phyloP scores from a whole-genome alignment of 352 stramenopile species.

The Pythium inflatum region DNA sequence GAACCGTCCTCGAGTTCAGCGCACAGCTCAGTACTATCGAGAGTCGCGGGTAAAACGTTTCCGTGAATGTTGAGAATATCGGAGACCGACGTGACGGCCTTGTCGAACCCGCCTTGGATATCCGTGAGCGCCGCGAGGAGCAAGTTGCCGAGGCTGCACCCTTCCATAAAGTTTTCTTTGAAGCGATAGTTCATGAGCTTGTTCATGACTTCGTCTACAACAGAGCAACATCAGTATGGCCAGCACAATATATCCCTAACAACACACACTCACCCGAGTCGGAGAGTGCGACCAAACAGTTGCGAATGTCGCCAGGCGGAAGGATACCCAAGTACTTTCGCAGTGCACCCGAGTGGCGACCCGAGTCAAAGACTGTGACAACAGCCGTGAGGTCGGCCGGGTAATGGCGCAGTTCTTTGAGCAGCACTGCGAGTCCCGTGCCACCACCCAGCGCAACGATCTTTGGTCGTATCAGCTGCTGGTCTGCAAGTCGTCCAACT shows the following conservation, averaged over 20 bases:
- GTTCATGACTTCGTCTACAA: constrained; percentile 77
- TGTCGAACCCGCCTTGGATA: constrained; percentile 81
- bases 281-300: constrained; percentile 83
- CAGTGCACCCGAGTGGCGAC: constrained; percentile 76
- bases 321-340: constrained; percentile 86
- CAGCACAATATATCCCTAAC: background rate
- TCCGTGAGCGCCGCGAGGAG: constrained; percentile 81
- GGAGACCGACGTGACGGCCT: constrained; percentile 77
- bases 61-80: constrained; percentile 88
- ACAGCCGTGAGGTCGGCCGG: constrained; percentile 85
- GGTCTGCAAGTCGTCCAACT: constrained; percentile 76
- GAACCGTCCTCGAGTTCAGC: constrained; percentile 76
- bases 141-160: constrained; percentile 82
- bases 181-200: constrained; percentile 91
- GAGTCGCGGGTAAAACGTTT: constrained; percentile 78
- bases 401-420: constrained; percentile 86
- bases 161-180: constrained; percentile 88
- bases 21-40: constrained; percentile 82
- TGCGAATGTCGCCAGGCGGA: constrained; percentile 83
- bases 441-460: constrained; percentile 84
- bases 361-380: constrained; percentile 88
- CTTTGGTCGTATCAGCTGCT: constrained; percentile 81
- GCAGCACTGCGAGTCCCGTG: constrained; percentile 78
- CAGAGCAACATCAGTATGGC: background rate
- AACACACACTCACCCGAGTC: constrained; percentile 71